phyloP scores from a whole-genome alignment of 2,329 filamentous ascomycete genomes.

The Clarireedia homoeocarpa region DNA sequence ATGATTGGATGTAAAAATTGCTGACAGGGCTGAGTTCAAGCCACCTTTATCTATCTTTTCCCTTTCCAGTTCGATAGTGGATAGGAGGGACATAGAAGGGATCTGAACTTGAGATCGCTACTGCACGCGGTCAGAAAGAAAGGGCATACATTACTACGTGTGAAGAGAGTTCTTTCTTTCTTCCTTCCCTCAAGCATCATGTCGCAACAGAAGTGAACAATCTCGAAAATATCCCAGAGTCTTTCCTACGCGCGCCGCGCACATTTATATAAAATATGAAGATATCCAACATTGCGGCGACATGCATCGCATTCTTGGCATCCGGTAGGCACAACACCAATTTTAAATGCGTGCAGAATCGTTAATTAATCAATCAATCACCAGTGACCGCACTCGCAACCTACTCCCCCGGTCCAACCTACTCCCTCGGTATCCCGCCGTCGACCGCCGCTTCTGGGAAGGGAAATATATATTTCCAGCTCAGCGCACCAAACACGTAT shows the following conservation, averaged over 20 bases:
- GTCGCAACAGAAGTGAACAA: background rate
- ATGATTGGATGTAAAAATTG: too few relatives aligned
- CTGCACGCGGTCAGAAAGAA: too few relatives aligned
- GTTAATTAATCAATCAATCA: background rate
- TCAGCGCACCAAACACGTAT: constrained; percentile 44
- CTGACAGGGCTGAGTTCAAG: too few relatives aligned
- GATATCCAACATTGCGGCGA: background rate
- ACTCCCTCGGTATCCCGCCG: constrained; percentile 19
- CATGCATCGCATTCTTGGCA: background rate
- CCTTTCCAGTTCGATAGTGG: too few relatives aligned
- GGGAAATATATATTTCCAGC: constrained; percentile 50
- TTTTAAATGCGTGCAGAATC: background rate
- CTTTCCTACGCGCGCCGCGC: background rate
- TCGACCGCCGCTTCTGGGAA: constrained; percentile 7
- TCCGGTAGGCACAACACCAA: background rate
- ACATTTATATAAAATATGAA: background rate
- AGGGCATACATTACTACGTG: too few relatives aligned
- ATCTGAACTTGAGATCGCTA: too few relatives aligned
- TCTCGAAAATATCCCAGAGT: background rate
- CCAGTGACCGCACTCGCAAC: background rate
- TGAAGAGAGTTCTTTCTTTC: too few relatives aligned
- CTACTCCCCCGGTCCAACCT: constrained; percentile 13
- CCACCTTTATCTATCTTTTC: too few relatives aligned
- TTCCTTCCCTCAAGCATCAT: too few relatives aligned
- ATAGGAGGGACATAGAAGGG: too few relatives aligned